phyloP scores from a whole-genome alignment of 768 basidiomycete genomes.

The Hemileccinum impolitum region DNA sequence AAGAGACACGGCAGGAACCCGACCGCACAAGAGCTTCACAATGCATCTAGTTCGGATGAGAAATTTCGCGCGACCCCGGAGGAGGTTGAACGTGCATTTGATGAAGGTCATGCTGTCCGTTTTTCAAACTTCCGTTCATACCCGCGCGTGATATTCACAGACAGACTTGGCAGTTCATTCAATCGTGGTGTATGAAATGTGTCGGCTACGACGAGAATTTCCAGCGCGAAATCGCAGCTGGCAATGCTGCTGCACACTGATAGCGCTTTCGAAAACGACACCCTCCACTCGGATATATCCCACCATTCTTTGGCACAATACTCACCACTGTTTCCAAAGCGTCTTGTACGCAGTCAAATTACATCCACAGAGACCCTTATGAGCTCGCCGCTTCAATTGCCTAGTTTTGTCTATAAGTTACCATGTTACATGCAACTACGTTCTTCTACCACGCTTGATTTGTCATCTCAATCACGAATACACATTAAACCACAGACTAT shows the following conservation, averaged over 20 bases:
- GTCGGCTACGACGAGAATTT: constrained; percentile 22
- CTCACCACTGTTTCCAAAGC: no score
- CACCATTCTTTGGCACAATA: no score
- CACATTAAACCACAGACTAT: no score
- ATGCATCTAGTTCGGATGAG: constrained; percentile 1
- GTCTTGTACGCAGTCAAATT: no score
- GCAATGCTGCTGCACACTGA: constrained; percentile 3
- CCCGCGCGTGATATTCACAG: background rate
- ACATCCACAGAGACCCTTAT: no score
- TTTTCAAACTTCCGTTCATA: background rate
- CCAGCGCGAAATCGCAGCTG: constrained; percentile 17
- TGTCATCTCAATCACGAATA: no score
- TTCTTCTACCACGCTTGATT: no score
- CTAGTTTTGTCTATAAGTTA: no score
- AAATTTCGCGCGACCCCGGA: constrained; percentile 13
- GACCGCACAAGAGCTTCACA: constrained; percentile 3
- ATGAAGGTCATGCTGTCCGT: constrained; percentile 13
- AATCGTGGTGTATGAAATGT: constrained; percentile 16
- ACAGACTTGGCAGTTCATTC: constrained; percentile 9
- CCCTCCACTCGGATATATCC: no score
- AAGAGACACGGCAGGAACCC: constrained; percentile 15
- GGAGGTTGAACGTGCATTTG: constrained; percentile 15
- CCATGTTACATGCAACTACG: no score
- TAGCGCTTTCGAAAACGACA: no score
- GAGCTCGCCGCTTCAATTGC: no score